phyloP scores from a whole-genome alignment of 2,329 filamentous ascomycete species.

The Diplodia corticola region DNA sequence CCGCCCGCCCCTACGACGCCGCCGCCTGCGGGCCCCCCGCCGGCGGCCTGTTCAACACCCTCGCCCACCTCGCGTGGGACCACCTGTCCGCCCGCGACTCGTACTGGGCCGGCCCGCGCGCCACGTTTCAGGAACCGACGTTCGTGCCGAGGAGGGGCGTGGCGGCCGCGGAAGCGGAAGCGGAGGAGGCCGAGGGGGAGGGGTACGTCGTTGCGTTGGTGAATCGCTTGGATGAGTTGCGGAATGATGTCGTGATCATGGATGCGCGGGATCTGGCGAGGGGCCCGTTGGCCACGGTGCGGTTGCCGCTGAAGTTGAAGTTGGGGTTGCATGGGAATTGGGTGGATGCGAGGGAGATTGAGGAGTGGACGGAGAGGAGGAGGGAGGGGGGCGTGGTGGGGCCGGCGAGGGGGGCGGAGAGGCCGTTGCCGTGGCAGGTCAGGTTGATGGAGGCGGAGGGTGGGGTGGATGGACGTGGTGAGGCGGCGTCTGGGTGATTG shows the following conservation, averaged over 20 bases:
- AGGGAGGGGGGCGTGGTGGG: slow-evolving; percentile 32
- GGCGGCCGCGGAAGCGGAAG: too few species aligned
- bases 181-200: slow-evolving; percentile 56
- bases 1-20: slow-evolving; percentile 33
- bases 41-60: slow-evolving; percentile 36
- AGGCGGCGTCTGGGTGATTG: not conserved
- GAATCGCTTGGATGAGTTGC: slow-evolving; percentile 44
- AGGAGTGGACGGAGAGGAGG: slow-evolving; percentile 35
- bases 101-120: slow-evolving; percentile 40
- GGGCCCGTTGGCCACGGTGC: slow-evolving; percentile 42
- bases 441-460: slow-evolving; percentile 28
- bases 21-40: slow-evolving; percentile 36
- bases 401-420: slow-evolving; percentile 29
- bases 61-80: slow-evolving; percentile 38
- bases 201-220: slow-evolving; percentile 51
- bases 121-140: slow-evolving; percentile 55
- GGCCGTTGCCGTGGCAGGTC: slow-evolving; percentile 35
- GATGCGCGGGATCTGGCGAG: slow-evolving; percentile 43
- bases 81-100: slow-evolving; percentile 34
- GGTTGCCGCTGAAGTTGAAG: slow-evolving; percentile 42
- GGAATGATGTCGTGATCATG: slow-evolving; percentile 45
- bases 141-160: slow-evolving; percentile 52
- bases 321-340: slow-evolving; percentile 38
- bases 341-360: slow-evolving; percentile 34
- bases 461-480: not conserved